Conservation (phyloP, 768 basidiomycete species). For the Rhodotorula graminis region DNA sequence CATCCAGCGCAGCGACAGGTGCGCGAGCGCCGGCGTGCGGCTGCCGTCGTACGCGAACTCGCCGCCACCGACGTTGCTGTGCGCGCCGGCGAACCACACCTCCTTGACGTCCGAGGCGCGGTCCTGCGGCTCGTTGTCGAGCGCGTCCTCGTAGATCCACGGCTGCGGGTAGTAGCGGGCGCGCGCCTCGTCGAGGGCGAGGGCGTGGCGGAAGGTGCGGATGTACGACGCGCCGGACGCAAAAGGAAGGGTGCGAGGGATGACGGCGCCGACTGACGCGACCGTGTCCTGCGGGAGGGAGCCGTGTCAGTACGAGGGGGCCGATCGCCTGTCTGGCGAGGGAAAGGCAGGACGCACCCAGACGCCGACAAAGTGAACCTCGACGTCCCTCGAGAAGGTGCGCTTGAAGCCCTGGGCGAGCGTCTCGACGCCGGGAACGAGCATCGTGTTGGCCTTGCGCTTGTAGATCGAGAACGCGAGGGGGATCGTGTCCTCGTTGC, state of each 20-base stretch:
- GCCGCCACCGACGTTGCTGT: conserved; percentile 68
- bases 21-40: conserved; percentile 54
- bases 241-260: conserved; percentile 64
- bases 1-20: conserved; percentile 71
- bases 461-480: conserved; percentile 70
- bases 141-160: neutral
- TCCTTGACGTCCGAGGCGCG: conserved; percentile 53
- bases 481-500: conserved; percentile 65
- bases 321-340: conserved; percentile 45
- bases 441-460: conserved; percentile 51
- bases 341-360: conserved; percentile 47
- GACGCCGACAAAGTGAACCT: conserved; percentile 72
- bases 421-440: conserved; percentile 39
- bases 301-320: too few species aligned
- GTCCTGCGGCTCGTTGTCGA: neutral
- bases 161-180: conserved; percentile 24
- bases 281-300: conserved; percentile 65
- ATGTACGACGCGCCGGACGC: conserved; percentile 61
- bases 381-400: conserved; percentile 64
- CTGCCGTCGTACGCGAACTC: conserved; percentile 54
- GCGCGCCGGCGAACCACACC: conserved; percentile 75
- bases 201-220: conserved; percentile 68
- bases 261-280: conserved; percentile 65
- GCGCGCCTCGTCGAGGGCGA: conserved; percentile 53
- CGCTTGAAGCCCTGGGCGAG: conserved; percentile 60